Evolutionary conservation across 2,329 filamentous ascomycete species (phyloP).

Genomic region (Diaporthe humulicola): DNA sequence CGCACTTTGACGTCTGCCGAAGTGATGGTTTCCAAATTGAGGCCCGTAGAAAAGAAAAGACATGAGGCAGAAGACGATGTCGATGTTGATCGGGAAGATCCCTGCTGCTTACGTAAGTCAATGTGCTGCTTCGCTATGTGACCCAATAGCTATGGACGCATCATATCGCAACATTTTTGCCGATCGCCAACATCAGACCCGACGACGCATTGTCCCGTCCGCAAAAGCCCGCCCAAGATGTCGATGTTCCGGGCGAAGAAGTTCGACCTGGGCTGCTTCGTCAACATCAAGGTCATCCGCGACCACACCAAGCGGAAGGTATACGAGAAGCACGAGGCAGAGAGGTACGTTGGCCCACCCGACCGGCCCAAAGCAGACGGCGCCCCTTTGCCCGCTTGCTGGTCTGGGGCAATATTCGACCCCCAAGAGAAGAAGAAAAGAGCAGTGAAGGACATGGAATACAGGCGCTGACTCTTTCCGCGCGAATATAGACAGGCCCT

Average conservation of each 20-base stretch:
- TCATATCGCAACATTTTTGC: not conserved
- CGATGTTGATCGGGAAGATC: not conserved
- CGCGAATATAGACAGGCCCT: conserved; percentile 80
- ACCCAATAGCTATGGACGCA: not conserved
- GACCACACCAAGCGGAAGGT: conserved; percentile 98
- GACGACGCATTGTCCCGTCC: conserved; percentile 18
- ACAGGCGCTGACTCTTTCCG: not conserved
- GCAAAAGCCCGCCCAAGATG: conserved; percentile 64
- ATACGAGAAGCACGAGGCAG: conserved; percentile 86
- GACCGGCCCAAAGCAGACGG: not conserved
- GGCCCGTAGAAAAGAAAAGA: not conserved
- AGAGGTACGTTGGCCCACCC: conserved; percentile 73
- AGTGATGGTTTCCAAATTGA: not conserved
- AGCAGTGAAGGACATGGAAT: not conserved
- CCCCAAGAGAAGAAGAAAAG: not conserved
- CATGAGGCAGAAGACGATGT: not conserved
- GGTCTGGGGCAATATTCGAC: too few species aligned
- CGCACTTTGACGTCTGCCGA: not conserved
- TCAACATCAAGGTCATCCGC: conserved; percentile 89
- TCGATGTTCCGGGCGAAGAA: conserved; percentile 91
- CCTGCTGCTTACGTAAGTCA: conserved; percentile 18
- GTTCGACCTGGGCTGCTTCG: conserved; percentile 88
- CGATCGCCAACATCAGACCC: conserved; percentile 18
- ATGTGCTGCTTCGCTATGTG: too few species aligned
- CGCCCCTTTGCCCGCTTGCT: not conserved